Evolutionary conservation across 1,284 basidiomycete species (phyloP), one percentile per base, ranked within the genome.

Genomic region (Trichosporon ovoides): DNA sequence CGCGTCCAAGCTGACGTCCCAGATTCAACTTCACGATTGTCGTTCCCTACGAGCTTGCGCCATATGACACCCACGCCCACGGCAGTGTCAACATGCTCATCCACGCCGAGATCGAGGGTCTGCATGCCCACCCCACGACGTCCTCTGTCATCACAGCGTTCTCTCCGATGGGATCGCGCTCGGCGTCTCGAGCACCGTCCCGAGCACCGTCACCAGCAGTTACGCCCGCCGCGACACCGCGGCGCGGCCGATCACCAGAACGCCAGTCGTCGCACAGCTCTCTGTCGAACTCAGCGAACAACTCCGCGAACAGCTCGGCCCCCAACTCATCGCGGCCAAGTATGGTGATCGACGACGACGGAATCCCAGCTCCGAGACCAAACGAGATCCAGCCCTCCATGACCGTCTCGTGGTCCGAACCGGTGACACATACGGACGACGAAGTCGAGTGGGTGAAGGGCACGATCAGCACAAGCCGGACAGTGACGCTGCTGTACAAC

Each of bases 11-110:
- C 52, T 56, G 22, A 60, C 51, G 12, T n/a, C 34, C 0, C 53
- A 66, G 64, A 22, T 72, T 68, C 56, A 58, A 55, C 14, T 71
- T 70, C 48, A 66, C 59, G 12, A 56, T 72, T 31, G 58, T 63
- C 36, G 59, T 72, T 0, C 70, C 70, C 2, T 60, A 49, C 19
- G 60, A 58, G 4, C 51, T 65, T 0, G 63, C 68, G 2, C 59
- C 66, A 14, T 65, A 67, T 46, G 66, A 68, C 33, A 61, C 62
- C n/a, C 61, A 62, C 53, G 58, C 66, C 1, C 52, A 49, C 7
- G 68, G 65, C 18, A 51, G 53, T 38, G 54, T 67, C 20, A 52
- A 57, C 40, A 58, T 63, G 18, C 50, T 50, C n/a, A 50, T 69
- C 4, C 58, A 52, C 33, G 67, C 67, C 28, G 62, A 66, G 55